Conservation (phyloP, 2,329 filamentous ascomycete species). For the Tolypocladium tundrense region DNA sequence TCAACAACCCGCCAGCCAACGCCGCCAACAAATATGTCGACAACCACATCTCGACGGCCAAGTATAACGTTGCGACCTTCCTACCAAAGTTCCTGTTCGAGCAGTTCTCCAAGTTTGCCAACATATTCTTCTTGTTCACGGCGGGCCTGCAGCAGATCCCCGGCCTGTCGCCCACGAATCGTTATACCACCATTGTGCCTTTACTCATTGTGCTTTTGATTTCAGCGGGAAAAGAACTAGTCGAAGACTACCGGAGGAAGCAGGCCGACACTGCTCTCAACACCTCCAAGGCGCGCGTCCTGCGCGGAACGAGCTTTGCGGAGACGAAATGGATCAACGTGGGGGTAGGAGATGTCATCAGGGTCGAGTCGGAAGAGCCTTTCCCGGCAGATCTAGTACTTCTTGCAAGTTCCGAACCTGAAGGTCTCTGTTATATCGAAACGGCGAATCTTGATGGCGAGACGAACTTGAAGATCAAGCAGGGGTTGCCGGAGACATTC, state of each 20-base stretch:
- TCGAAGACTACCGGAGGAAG: constrained; percentile 88
- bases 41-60: constrained; percentile 95
- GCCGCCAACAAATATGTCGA: constrained; percentile 80
- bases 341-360: constrained; percentile 81
- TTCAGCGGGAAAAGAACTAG: constrained; percentile 88
- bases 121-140: constrained; percentile 98
- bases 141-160: constrained; percentile 92
- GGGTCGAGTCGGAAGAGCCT: constrained; percentile 87
- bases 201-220: constrained; percentile 80
- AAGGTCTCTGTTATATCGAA: constrained; percentile 97
- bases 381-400: constrained; percentile 92
- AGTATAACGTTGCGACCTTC: constrained; percentile 92
- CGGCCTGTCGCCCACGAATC: constrained; percentile 86
- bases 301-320: constrained; percentile 75
- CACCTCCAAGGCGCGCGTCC: constrained; percentile 70
- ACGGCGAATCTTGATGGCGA: constrained; percentile 96
- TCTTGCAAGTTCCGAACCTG: constrained; percentile 88
- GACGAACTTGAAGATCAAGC: constrained; percentile 98
- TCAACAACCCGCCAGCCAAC: constrained; percentile 95
- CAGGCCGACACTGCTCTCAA: constrained; percentile 81
- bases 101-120: constrained; percentile 98
- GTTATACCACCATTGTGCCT: constrained; percentile 94
- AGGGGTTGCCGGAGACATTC: constrained; percentile 86
- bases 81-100: constrained; percentile 95
- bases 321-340: constrained; percentile 93